Percentiles rank a stretch among this genome's conserved stretches.
These are phyloP conservation scores for Xylariaceae sp. DNA, from an alignment of 2,329 filamentous ascomycete genomes.

Conservation along the genomic window DNA sequence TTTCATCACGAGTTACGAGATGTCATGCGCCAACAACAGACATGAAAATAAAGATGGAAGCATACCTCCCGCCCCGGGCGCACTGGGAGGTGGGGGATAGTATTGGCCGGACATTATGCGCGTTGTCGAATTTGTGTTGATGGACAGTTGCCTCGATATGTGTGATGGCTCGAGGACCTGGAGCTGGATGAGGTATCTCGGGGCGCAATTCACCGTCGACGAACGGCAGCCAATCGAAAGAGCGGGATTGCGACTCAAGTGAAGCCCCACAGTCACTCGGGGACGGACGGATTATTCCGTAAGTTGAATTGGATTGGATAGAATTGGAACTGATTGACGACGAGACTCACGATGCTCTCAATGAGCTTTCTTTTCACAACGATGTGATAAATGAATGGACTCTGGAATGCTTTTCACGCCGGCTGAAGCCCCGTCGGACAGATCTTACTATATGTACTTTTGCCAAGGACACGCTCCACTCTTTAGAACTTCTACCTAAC, in stretches of 20 bases:
- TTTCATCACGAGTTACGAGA: background rate
- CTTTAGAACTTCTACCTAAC: too few species aligned
- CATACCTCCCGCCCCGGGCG: slow-evolving; percentile 33
- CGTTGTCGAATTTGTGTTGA: background rate
- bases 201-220: background rate
- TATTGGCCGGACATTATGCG: slow-evolving; percentile 40
- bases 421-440: background rate
- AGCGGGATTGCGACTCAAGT: background rate
- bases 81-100: slow-evolving; percentile 44
- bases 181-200: background rate
- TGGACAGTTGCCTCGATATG: background rate
- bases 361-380: too few species aligned
- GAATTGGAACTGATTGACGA: background rate
- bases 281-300: background rate
- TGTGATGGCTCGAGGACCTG: background rate
- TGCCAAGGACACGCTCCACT: too few species aligned
- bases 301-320: background rate
- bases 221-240: background rate
- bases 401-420: background rate
- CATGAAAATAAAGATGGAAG: background rate
- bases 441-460: too few species aligned
- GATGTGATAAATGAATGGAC: too few species aligned
- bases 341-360: background rate
- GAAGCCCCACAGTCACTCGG: background rate
- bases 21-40: slow-evolving; percentile 11